phyloP scores from a whole-genome alignment of 2,329 filamentous ascomycete genomes.

The Aspergillus clavatus region DNA sequence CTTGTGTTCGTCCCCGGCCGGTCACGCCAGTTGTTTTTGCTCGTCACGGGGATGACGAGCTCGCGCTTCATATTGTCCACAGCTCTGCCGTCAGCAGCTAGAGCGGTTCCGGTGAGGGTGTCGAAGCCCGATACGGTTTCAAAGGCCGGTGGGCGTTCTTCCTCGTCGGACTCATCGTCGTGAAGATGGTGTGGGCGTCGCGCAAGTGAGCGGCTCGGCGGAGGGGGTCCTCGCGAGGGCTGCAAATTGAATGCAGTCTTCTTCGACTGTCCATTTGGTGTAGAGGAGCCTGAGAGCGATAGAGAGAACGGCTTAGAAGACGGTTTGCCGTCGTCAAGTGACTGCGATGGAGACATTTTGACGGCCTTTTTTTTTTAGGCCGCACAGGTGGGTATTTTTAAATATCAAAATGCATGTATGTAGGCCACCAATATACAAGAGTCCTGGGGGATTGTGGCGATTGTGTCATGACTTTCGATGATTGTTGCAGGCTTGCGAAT shows the following conservation, averaged over 20 bases:
- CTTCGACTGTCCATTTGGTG: slow-evolving; percentile 27
- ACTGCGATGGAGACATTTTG: slow-evolving; percentile 15
- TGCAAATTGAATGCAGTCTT: slow-evolving; percentile 33
- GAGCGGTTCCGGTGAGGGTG: slow-evolving; percentile 36
- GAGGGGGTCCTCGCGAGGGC: slow-evolving; percentile 12
- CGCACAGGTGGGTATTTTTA: not conserved
- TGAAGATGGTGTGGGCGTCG: slow-evolving; percentile 28
- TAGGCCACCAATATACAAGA: not conserved
- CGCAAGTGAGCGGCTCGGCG: slow-evolving; percentile 20
- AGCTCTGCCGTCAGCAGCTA: slow-evolving; percentile 34
- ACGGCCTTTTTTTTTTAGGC: not conserved
- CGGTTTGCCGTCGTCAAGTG: slow-evolving; percentile 8
- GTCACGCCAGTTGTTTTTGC: slow-evolving; percentile 69
- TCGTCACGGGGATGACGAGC: slow-evolving; percentile 74
- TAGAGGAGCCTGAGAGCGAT: slow-evolving; percentile 29
- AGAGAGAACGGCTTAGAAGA: slow-evolving; percentile 37
- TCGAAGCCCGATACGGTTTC: slow-evolving; percentile 55
- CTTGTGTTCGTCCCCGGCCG: slow-evolving; percentile 44
- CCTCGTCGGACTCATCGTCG: slow-evolving; percentile 55
- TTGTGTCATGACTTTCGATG: not conserved
- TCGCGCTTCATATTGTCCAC: slow-evolving; percentile 50
- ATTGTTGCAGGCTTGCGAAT: not conserved
- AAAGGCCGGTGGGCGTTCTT: slow-evolving; percentile 33
- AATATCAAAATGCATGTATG: not conserved
- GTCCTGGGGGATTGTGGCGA: not conserved